Evolutionary conservation across 108 stramenopile species (phyloP).

Genomic region (Craspedostauros australis): DNA sequence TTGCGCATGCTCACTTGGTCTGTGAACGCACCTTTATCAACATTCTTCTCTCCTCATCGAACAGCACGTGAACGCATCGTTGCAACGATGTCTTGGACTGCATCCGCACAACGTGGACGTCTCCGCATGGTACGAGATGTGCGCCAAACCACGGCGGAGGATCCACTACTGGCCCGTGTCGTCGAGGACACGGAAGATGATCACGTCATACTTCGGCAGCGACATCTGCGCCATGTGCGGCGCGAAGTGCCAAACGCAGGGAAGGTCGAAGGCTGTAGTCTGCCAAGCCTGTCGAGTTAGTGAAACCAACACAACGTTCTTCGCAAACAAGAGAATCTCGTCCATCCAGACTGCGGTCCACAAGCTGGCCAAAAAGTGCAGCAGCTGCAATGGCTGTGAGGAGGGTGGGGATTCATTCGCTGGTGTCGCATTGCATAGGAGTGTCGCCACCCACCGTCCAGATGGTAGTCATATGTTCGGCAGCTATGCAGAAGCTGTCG

Average conservation of each 20-base stretch:
- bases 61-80: conserved; percentile 76
- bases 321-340: conserved; percentile 41
- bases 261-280: conserved; percentile 56
- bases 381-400: conserved; percentile 60
- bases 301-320: conserved; percentile 31
- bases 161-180: conserved; percentile 79
- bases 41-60: background rate
- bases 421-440: conserved; percentile 1
- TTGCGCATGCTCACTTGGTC: background rate
- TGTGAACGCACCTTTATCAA: background rate
- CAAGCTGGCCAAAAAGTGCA: conserved; percentile 66
- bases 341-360: too few species aligned
- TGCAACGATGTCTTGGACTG: conserved; percentile 76
- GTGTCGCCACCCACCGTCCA: conserved; percentile 3
- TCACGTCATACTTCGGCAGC: conserved; percentile 74
- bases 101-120: conserved; percentile 62
- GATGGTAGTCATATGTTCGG: background rate
- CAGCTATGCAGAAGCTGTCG: background rate
- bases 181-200: conserved; percentile 60
- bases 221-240: conserved; percentile 73
- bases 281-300: conserved; percentile 55
- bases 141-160: conserved; percentile 73
- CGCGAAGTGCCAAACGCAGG: conserved; percentile 56
- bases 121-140: conserved; percentile 60
- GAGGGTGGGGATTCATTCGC: conserved; percentile 69